Evolutionary conservation across 768 basidiomycete species (phyloP).

Genomic region (Leucosporidium creatinivorum): DNA sequence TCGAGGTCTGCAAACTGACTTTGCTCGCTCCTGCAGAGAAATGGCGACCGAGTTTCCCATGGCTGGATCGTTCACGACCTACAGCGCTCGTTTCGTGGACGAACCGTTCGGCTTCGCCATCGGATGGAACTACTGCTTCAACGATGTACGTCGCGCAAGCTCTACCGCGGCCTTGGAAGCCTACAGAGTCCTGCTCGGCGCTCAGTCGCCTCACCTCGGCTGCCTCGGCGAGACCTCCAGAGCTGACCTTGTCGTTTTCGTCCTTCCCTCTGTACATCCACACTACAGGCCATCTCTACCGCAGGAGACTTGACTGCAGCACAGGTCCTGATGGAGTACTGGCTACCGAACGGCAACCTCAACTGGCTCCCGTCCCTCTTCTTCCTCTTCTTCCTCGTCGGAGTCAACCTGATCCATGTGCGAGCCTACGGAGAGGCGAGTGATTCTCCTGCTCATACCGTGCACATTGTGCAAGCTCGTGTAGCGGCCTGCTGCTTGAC

Average conservation of each 20-base stretch:
- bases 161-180: no score
- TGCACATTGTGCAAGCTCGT: no score
- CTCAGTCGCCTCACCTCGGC: no score
- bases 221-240: no score
- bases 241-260: background rate
- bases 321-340: slow-evolving; percentile 27
- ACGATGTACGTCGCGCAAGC: background rate
- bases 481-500: no score
- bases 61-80: slow-evolving; percentile 31
- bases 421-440: slow-evolving; percentile 35
- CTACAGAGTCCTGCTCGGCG: no score
- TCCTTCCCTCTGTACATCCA: background rate
- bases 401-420: slow-evolving; percentile 48
- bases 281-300: slow-evolving; percentile 2
- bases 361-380: slow-evolving; percentile 22
- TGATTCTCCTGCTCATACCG: background rate
- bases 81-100: slow-evolving; percentile 33
- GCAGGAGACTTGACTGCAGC: slow-evolving; percentile 27
- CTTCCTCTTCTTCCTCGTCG: slow-evolving; percentile 47
- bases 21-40: slow-evolving; percentile 11
- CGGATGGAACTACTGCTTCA: slow-evolving; percentile 9
- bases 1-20: background rate
- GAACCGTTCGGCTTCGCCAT: slow-evolving; percentile 39
- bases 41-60: slow-evolving; percentile 35
- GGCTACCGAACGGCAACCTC: slow-evolving; percentile 7